phyloP scores from a whole-genome alignment of 108 stramenopile species.

The Nitzschia palea region DNA sequence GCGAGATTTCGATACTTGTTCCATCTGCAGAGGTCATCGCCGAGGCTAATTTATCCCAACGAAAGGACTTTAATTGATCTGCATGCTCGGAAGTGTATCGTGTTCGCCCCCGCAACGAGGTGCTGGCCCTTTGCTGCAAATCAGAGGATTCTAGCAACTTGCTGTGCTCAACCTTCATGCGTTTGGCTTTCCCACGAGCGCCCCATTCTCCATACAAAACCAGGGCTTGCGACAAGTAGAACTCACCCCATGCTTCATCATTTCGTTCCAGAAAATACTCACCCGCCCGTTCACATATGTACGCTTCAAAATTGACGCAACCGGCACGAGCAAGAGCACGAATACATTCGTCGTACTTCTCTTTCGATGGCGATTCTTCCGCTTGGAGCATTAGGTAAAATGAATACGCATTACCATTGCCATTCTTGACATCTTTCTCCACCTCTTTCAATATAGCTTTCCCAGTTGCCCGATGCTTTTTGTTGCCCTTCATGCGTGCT shows the following conservation, averaged over 20 bases:
- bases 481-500: not conserved
- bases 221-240: slow-evolving; percentile 35
- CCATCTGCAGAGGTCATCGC: not conserved
- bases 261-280: slow-evolving; percentile 23
- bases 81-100: slow-evolving; percentile 23
- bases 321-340: slow-evolving; percentile 29
- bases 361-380: slow-evolving; percentile 35
- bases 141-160: slow-evolving; percentile 15
- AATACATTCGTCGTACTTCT: slow-evolving; percentile 31
- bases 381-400: slow-evolving; percentile 27
- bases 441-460: slow-evolving; percentile 25
- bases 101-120: slow-evolving; percentile 25
- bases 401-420: slow-evolving; percentile 23
- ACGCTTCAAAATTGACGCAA: slow-evolving; percentile 32
- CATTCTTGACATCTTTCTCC: slow-evolving; percentile 17
- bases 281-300: slow-evolving; percentile 36
- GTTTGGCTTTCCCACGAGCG: slow-evolving; percentile 36
- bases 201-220: slow-evolving; percentile 50
- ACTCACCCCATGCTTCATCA: slow-evolving; percentile 30
- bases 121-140: slow-evolving; percentile 7
- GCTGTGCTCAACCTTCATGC: slow-evolving; percentile 6
- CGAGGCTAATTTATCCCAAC: slow-evolving; percentile 7
- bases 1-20: not conserved
- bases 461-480: slow-evolving; percentile 5
- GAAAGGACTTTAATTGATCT: slow-evolving; percentile 8